phyloP scores from a whole-genome alignment of 2,329 filamentous ascomycete genomes.

The Blastomyces emzantsi region DNA sequence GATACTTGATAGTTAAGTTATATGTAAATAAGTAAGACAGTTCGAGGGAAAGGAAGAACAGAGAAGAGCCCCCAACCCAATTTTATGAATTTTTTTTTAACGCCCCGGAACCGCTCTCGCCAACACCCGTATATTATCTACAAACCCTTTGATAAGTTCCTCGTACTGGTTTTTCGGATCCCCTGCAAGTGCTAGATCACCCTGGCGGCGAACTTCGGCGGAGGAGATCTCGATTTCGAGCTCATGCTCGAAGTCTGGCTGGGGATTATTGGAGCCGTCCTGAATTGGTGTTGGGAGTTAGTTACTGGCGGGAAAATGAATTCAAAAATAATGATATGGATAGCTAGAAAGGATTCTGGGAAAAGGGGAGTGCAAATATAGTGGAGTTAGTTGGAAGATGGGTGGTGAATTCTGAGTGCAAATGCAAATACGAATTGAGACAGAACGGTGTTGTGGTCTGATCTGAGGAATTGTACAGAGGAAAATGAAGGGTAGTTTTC shows the following conservation, averaged over 20 bases:
- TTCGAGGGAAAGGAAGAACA: background rate
- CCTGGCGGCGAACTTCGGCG: constrained; percentile 37
- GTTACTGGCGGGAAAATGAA: background rate
- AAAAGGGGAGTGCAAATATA: background rate
- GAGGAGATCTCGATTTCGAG: constrained; percentile 42
- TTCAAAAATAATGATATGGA: background rate
- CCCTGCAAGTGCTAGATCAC: constrained; percentile 32
- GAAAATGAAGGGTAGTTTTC: no score
- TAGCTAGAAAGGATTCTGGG: background rate
- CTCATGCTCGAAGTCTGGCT: constrained; percentile 30
- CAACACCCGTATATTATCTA: constrained; percentile 42
- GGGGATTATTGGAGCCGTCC: constrained; percentile 3
- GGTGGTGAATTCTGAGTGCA: background rate
- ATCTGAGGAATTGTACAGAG: no score
- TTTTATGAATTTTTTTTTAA: background rate
- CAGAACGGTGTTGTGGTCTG: background rate
- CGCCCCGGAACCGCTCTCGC: constrained; percentile 31
- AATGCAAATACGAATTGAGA: background rate
- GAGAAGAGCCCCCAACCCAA: no score
- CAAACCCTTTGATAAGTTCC: constrained; percentile 40
- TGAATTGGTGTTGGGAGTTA: background rate
- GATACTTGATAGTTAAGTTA: background rate
- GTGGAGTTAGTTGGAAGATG: background rate
- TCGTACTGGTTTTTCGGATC: constrained; percentile 38
- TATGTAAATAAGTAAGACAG: background rate